phyloP scores from a whole-genome alignment of 1,284 basidiomycete species.

The Papiliotrema flavescens region DNA sequence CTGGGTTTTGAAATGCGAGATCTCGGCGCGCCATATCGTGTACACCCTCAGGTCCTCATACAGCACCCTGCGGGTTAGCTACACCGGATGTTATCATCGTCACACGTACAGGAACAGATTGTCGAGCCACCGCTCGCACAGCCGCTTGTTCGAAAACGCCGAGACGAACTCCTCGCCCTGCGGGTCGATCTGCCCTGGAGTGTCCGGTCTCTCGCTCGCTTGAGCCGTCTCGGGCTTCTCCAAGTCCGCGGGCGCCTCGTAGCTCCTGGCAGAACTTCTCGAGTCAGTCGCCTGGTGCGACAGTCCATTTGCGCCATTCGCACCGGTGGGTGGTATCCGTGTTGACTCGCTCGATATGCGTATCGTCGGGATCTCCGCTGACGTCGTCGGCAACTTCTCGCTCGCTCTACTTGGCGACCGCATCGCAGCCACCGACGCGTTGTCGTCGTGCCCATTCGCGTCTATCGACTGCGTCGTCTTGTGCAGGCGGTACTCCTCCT shows the following conservation, averaged over 20 bases:
- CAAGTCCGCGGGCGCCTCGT: conserved; percentile 13
- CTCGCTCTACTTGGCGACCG: conserved; percentile 11
- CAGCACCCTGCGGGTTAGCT: conserved; percentile 57
- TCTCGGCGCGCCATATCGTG: conserved; percentile 98
- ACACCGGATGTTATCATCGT: background rate
- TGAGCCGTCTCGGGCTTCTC: conserved; percentile 49
- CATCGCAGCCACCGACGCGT: conserved; percentile 59
- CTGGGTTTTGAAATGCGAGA: conserved; percentile 98
- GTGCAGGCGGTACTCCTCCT: conserved; percentile 86
- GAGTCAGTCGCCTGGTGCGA: too few species aligned
- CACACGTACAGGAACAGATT: conserved; percentile 79
- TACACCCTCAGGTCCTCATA: conserved; percentile 99
- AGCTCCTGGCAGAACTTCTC: too few species aligned
- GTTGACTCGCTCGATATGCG: conserved; percentile 80
- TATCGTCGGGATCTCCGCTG: conserved; percentile 70
- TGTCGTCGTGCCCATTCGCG: conserved; percentile 63
- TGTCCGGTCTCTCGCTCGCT: conserved; percentile 30
- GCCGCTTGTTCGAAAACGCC: conserved; percentile 91
- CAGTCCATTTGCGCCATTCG: too few species aligned
- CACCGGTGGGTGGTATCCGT: conserved; percentile 41
- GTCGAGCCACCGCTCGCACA: conserved; percentile 95
- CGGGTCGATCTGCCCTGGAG: conserved; percentile 47
- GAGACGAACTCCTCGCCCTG: conserved; percentile 56
- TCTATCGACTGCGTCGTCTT: conserved; percentile 56
- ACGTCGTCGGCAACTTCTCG: conserved; percentile 19